Base-by-base conservation (phyloP, 768 basidiomycete species). In the Tricholoma hemisulphureum region DNA sequence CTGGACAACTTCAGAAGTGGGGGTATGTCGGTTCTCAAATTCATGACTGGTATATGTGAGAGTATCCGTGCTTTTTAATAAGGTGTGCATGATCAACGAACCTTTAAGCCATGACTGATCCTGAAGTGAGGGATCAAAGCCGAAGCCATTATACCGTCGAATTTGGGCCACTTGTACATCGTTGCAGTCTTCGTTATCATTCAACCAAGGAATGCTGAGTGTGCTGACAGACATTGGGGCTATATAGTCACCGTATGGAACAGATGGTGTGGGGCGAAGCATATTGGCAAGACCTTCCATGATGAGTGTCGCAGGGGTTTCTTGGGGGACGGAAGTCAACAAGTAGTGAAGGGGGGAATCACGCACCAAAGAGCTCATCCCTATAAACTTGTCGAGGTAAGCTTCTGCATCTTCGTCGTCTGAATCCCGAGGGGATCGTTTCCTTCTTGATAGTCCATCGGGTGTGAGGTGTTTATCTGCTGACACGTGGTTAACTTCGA, bases 401-500 rank as follows among this genome's bases (percentile, higher is more conserved):
- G 67, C 70, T 51, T 78, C 71, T 1, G 61, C 61, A 16, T 71
- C 66, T n/a, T 63, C 60, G 2, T 64, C 61, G 16, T 65, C 61
- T 2, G 61, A 56, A 18, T 68, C 62, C 0, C 59, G 52, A 0
- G 23, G 18, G 1, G 59, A 24, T 8, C 20, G 10, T 5, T 29
- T 51, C 23, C 70, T 10, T 52, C 69, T 1, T 1, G 77, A 79
- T 3, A 80, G 53, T 0, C 65, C 75, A 60, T 79, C 78, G 2
- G 72, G 69, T 3, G 64, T 74, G 21, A 37, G 37, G 52, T 73
- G 70, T 10, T 56, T 52, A 0, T 66, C 59, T 0, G 68, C 73
- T 0, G 73, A 73, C 0, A 78, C 68, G 54, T 79, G 75, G 4
- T 65, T 48, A 1, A 77, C 57, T 23, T 63, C 60, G 49, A 79